Base-by-base conservation (phyloP, 2,329 filamentous ascomycete genomes). In the Monascus ruber region DNA sequence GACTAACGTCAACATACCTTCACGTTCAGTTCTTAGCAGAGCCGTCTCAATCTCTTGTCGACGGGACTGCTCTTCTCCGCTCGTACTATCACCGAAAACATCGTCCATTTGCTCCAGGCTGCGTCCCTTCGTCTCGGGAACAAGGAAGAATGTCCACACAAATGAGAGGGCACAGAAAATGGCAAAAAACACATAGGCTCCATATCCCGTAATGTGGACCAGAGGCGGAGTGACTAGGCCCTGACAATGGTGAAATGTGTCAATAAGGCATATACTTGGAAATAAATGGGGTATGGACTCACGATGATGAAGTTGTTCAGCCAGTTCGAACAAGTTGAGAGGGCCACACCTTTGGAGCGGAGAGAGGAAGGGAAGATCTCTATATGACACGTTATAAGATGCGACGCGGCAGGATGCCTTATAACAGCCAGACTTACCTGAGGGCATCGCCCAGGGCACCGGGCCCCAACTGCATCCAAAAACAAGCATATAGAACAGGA, bases 201-300 rank as follows among this genome's bases (percentile, higher is more conserved):
- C 70, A 46, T 61, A 71, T 1, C 66, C 67, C 0, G 66, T 79
- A 38, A 73, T 72, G 42, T 74, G 61, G 24, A 83, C 72, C 29
- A 83, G 69, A 1, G 78, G 70, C 0, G 79, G 80, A 0, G 77
- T 81, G 26, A 82, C 72, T 49, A 83, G 70, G 29, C 81, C 77
- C 38, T 64, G 17, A 24, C 5, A 5, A 9, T 17, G 26, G 41
- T 40, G 36, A 36, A 28, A 41, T 29, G 8, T 9, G 4, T 28
- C n/a, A n/a, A 17, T 31, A 4, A 17, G 25, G 24, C 5, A 17
- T 17, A 17, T 3, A 3, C 17, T 17, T 17, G 17, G 17, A 2
- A 17, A 17, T 17, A 17, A 17, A 17, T 17, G 17, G 43, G 58
- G 61, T 3, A 62, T 40, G 6, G 26, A 52, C 56, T 51, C 41